A percentile compares a stretch with the other conserved stretches of the same genome.
Conservation (phyloP, 2,329 filamentous ascomycete species). For the Fusarium guadeloupense region DNA sequence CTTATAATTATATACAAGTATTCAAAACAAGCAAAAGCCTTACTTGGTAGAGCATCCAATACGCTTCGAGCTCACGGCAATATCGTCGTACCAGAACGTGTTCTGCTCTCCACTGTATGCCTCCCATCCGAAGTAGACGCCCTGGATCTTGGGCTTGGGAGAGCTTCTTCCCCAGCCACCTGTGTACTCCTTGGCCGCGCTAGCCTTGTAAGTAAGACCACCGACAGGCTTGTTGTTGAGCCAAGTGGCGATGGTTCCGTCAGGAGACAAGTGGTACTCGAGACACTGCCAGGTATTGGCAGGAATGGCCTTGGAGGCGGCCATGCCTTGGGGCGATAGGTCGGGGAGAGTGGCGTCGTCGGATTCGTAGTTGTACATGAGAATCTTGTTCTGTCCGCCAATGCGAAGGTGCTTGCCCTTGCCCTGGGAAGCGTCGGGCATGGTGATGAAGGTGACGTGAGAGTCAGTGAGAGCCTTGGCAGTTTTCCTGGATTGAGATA, state of each 20-base stretch:
- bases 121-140: conserved; percentile 71
- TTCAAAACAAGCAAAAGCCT: background rate
- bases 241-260: conserved; percentile 70
- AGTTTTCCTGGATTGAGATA: conserved; percentile 57
- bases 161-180: conserved; percentile 61
- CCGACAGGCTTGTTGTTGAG: conserved; percentile 61
- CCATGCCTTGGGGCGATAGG: conserved; percentile 67
- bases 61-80: conserved; percentile 52
- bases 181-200: conserved; percentile 52
- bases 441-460: conserved; percentile 71
- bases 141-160: conserved; percentile 62
- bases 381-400: conserved; percentile 66
- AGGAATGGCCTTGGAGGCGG: conserved; percentile 60
- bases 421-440: conserved; percentile 66
- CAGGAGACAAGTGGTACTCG: conserved; percentile 67
- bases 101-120: conserved; percentile 68
- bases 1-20: conserved; percentile 10
- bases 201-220: conserved; percentile 56
- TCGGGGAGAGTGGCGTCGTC: conserved; percentile 71
- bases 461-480: conserved; percentile 65
- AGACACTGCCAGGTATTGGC: conserved; percentile 66
- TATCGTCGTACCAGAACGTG: conserved; percentile 71
- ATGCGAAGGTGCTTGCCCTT: conserved; percentile 68
- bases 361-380: conserved; percentile 72
- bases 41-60: conserved; percentile 32